phyloP scores from a whole-genome alignment of 768 basidiomycete genomes.

The Strobilomyces echinocephalus region DNA sequence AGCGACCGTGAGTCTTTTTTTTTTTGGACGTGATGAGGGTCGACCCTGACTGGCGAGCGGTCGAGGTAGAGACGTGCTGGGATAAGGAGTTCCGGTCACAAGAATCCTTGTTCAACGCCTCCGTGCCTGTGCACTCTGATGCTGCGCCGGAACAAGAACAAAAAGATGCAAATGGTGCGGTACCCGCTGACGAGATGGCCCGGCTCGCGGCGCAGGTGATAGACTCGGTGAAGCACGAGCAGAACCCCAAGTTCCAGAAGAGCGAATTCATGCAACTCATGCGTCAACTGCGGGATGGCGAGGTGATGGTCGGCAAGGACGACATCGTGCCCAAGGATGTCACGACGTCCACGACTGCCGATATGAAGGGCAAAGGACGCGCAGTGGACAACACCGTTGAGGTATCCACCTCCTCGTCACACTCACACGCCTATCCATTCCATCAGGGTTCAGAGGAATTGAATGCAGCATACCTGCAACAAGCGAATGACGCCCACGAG shows the following conservation, averaged over 20 bases:
- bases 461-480: conserved; percentile 16
- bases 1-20: conserved; percentile 40
- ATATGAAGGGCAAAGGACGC: conserved; percentile 67
- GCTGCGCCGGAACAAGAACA: conserved; percentile 9
- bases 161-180: conserved; percentile 25
- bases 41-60: neutral
- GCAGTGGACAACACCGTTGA: conserved; percentile 26
- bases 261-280: conserved; percentile 84
- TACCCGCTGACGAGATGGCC: conserved; percentile 61
- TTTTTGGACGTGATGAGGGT: neutral
- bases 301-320: conserved; percentile 74
- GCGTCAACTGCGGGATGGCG: conserved; percentile 76
- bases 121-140: conserved; percentile 8
- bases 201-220: conserved; percentile 75
- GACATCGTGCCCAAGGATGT: conserved; percentile 58
- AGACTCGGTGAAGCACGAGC: conserved; percentile 67
- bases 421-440: conserved; percentile 3
- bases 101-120: conserved; percentile 37
- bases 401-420: conserved; percentile 7
- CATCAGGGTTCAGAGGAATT: conserved; percentile 20
- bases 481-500: conserved; percentile 46
- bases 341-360: conserved; percentile 19
- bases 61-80: conserved; percentile 38
- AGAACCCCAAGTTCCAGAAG: conserved; percentile 80
- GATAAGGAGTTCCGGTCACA: conserved; percentile 62